phyloP scores from a whole-genome alignment of 78 protist species.

The Neovahlkampfia damariscottae region DNA sequence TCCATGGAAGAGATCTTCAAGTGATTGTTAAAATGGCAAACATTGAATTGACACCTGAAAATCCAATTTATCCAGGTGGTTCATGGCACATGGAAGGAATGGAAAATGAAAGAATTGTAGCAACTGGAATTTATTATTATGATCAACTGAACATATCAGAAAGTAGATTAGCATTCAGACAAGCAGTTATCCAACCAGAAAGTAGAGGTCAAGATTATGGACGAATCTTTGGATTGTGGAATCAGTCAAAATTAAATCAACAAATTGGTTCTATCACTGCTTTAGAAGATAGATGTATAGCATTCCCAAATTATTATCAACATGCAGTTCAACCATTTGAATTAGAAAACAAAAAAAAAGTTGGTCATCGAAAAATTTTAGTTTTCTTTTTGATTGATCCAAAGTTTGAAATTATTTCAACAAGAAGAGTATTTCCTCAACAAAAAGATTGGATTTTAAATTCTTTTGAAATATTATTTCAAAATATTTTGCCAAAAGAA shows the following conservation, averaged over 20 bases:
- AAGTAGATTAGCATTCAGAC: conserved; percentile 18
- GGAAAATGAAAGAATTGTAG: conserved; percentile 34
- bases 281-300: conserved; percentile 7
- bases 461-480: neutral
- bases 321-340: conserved; percentile 22
- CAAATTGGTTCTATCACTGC: neutral
- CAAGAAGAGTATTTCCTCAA: neutral
- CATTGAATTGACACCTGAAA: conserved; percentile 23
- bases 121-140: conserved; percentile 41
- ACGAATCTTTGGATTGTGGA: neutral
- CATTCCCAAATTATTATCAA: conserved; percentile 36
- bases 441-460: neutral
- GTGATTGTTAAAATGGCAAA: conserved; percentile 46
- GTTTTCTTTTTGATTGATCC: conserved; percentile 29
- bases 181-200: neutral
- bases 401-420: neutral
- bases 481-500: neutral
- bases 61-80: conserved; percentile 30
- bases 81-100: conserved; percentile 45
- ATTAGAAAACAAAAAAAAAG: neutral
- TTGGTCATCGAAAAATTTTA: conserved; percentile 17
- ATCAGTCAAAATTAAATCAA: neutral
- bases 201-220: neutral
- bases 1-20: no score
- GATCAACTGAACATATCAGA: neutral